A percentile compares a stretch with the other conserved stretches of the same genome.
Evolutionary conservation across 306 rosid species (phyloP).

Genomic region (Geum urbanum): DNA sequence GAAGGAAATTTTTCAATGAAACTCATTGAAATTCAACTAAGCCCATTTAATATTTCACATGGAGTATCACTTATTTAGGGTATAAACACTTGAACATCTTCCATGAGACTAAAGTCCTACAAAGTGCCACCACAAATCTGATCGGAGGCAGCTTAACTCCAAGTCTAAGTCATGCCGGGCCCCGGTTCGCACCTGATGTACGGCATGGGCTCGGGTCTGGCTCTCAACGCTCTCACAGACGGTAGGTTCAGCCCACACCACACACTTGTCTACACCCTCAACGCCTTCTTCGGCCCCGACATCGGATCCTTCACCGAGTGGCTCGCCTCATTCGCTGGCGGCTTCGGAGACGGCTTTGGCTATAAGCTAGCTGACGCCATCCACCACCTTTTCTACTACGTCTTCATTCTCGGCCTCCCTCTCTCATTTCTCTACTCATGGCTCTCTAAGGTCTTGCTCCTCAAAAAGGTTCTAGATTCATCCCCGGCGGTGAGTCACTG

Average conservation of each 20-base stretch:
- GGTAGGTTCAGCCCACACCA: conserved; percentile 82
- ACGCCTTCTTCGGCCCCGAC: conserved; percentile 91
- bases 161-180: conserved; percentile 58
- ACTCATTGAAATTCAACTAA: no score
- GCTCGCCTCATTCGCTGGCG: conserved; percentile 48
- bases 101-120: no score
- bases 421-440: conserved; percentile 61
- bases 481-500: conserved; percentile 41
- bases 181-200: conserved; percentile 89
- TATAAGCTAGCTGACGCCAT: conserved; percentile 46
- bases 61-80: no score
- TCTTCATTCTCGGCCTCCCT: conserved; percentile 65
- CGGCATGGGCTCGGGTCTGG: conserved; percentile 74
- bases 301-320: conserved; percentile 85
- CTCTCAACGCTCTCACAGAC: conserved; percentile 37
- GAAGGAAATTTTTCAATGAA: no score
- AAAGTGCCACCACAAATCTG: no score
- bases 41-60: no score
- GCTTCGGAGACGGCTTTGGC: conserved; percentile 34
- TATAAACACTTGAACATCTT: no score
- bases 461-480: conserved; percentile 48
- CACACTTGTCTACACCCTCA: conserved; percentile 56
- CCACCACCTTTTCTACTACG: conserved; percentile 63
- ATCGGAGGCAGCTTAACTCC: not conserved
- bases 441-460: conserved; percentile 51